Percentiles rank a stretch among this genome's conserved stretches.
phyloP scores from a whole-genome alignment of 129 eudicot genomes.

The Flaveria linearis region DNA sequence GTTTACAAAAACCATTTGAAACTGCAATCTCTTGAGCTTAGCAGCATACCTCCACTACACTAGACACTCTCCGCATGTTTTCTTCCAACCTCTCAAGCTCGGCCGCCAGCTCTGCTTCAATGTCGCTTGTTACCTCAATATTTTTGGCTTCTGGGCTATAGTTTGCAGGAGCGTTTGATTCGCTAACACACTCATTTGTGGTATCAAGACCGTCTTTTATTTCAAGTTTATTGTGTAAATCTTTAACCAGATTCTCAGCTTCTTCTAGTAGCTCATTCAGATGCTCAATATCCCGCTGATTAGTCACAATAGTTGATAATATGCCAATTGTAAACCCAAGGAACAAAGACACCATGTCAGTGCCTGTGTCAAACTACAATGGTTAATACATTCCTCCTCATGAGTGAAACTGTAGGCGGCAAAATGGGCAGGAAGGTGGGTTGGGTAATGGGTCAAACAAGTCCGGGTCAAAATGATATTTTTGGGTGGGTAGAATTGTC shows the following conservation, averaged over 20 bases:
- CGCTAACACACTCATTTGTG: conserved; percentile 44
- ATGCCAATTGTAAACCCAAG: conserved; percentile 64
- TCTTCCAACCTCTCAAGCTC: conserved; percentile 79
- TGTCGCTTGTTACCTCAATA: conserved; percentile 46
- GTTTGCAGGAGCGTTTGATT: conserved; percentile 26
- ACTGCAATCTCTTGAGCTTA: not conserved
- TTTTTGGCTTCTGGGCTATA: conserved; percentile 34
- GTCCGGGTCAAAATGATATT: too few relatives aligned
- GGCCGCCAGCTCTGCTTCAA: conserved; percentile 87
- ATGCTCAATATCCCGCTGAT: conserved; percentile 48
- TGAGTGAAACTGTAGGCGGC: not conserved
- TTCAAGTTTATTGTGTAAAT: conserved; percentile 68
- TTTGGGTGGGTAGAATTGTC: too few relatives aligned
- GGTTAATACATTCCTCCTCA: not conserved
- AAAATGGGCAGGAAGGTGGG: not conserved
- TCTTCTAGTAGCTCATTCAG: conserved; percentile 57
- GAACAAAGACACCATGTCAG: conserved; percentile 46
- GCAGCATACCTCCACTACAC: conserved; percentile 49
- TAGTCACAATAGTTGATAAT: conserved; percentile 36
- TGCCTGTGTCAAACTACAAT: conserved; percentile 21
- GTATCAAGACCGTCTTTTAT: conserved; percentile 55
- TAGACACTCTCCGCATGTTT: conserved; percentile 48
- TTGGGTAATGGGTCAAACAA: not conserved
- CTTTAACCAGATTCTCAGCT: conserved; percentile 64
- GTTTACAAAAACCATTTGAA: not conserved